Evolutionary conservation across 1,284 basidiomycete genomes (phyloP), one percentile per base, ranked within the genome.

Genomic region (Ceraceosorus guamensis): DNA sequence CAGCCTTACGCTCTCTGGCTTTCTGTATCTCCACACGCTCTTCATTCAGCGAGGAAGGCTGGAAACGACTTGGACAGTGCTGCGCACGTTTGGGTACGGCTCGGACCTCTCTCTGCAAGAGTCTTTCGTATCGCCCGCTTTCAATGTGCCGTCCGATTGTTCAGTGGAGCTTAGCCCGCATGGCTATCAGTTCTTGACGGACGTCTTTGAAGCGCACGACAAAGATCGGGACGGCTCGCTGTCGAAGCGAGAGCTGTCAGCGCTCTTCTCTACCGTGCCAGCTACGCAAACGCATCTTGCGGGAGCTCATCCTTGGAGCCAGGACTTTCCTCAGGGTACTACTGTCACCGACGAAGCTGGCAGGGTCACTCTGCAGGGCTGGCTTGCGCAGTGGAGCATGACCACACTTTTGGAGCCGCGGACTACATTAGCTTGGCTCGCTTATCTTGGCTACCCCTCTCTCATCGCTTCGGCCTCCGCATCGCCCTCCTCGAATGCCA

Each of bases 311-410:
- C 73, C 73, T 14, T 75, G 71, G 71, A 65, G 63, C 18, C 60
- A 56, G 2, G 62, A 64, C 48, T 75, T 75, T 59, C 73, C 73
- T 10, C 30, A 57, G 13, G 87, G 91, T 68, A 92, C 87, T 1
- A 93, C 91, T 2, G 82, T 92, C 50, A 87, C 90, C 10, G 88
- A 92, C 69, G 91, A 93, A 71, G 81, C 84, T 45, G 91, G 90
- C 7, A 85, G 88, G 8, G 89, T 97, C 13, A 97, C 93, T 14
- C 78, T 98, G 50, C 93, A 97, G 78, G 91, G 91, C 6, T 98
- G 93, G 93, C 80, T 98, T 14, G 93, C 93, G 30, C 92, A 97
- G 76, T 98, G 93, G 93, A 95, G 89, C 75, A 96, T 97, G 92
- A 95, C 91, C 1, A 98, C 93, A 0, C 81, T 98, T 2, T 82